Evolutionary conservation across 2,329 filamentous ascomycete genomes (phyloP).

Genomic region (Aureobasidium sp.): DNA sequence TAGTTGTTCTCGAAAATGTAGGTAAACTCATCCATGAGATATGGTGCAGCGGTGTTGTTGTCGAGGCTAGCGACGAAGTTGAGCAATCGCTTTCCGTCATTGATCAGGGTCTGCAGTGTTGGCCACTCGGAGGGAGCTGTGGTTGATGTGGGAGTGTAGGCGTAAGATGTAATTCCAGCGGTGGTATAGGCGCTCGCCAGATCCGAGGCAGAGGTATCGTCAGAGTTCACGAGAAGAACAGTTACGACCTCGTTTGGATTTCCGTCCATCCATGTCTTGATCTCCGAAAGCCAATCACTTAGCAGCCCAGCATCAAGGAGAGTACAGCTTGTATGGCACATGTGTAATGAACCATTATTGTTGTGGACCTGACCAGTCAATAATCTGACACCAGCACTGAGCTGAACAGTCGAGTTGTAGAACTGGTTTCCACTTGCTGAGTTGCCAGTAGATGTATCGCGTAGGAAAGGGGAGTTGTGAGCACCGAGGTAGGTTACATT

Average conservation of each 20-base stretch:
- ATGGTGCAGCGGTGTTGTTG: conserved; percentile 39
- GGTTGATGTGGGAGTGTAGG: conserved; percentile 48
- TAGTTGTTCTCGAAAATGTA: conserved; percentile 68
- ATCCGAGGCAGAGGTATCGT: conserved; percentile 48
- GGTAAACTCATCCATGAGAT: conserved; percentile 56
- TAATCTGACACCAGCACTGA: conserved; percentile 63
- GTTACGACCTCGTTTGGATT: conserved; percentile 72
- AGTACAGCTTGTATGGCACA: conserved; percentile 64
- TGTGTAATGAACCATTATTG: conserved; percentile 39
- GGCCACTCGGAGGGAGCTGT: conserved; percentile 52
- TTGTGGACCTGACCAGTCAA: conserved; percentile 65
- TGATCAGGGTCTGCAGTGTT: conserved; percentile 63
- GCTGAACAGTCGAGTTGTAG: conserved; percentile 63
- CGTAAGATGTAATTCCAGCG: conserved; percentile 55
- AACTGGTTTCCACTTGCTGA: conserved; percentile 65
- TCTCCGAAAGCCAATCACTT: conserved; percentile 53
- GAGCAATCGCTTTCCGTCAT: conserved; percentile 56
- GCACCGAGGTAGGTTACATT: conserved; percentile 72
- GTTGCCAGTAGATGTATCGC: conserved; percentile 55
- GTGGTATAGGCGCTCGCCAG: conserved; percentile 50
- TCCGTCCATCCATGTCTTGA: conserved; percentile 61
- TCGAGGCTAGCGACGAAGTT: conserved; percentile 56
- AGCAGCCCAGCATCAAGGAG: conserved; percentile 64
- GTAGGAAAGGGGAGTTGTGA: conserved; percentile 66
- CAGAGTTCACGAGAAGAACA: conserved; percentile 64